Base-by-base conservation (phyloP, 2,329 filamentous ascomycete genomes). In the Ophiostoma pallidulum region DNA sequence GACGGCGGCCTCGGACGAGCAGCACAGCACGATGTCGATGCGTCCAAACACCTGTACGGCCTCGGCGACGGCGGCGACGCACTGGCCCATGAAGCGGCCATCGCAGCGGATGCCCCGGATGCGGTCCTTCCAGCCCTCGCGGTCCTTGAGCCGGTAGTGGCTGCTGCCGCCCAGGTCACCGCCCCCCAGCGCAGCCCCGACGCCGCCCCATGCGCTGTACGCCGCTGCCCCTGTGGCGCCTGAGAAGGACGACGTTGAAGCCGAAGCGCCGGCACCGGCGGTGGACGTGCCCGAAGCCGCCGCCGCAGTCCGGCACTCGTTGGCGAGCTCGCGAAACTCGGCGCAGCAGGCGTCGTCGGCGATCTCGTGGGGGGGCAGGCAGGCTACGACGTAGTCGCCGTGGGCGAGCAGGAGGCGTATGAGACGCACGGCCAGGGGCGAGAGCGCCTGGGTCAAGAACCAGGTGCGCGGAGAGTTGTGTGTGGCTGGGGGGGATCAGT, bases 11-110 rank as follows among this genome's bases (percentile, higher is more conserved):
- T 95, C 86, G 51, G 84, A 92, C 48, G 85, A 86, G 68, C 88
- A 94, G 64, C 88, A 95, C 33, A 97, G 74, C 51, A 97, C 64
- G 49, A 97, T 90, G 65, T 98, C 92, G 47, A 97, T 81, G 35
- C 83, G 78, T 8, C 87, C 87, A 67, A 96, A 97, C 1, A 82
- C 75, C 55, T 84, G 77, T 16, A 95, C 79, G 20, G 89, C 86
- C 64, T 95, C 86, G 35, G 91, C 90, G 45, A 97, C 75, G 28
- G 89, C 88, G 44, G 88, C 84, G 59, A 89, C 84, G 64, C 88
- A 94, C 62, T 88, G 83, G 32, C 74, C 73, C 70, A 78, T 77
- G 52, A 67, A 65, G 37, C 75, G 72, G 9, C 77, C 78, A 66
- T 83, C 78, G 57, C 79, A 82, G 50, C 75, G 71, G 54, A 82